Conservation (phyloP, 2,329 filamentous ascomycete species). For the Rachicladosporium sp. region DNA sequence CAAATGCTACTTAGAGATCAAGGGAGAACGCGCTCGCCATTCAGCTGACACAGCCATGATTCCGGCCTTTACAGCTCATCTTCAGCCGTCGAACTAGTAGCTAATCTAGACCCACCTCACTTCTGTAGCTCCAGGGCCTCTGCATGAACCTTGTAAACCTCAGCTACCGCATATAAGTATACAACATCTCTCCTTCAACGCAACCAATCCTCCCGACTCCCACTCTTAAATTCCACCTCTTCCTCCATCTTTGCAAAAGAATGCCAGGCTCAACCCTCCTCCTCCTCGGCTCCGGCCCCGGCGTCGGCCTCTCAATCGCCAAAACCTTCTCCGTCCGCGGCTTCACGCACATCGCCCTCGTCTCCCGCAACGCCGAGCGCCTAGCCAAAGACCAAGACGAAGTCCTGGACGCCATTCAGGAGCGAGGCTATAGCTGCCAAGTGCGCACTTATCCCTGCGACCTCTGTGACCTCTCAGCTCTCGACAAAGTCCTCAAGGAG, state of each 20-base stretch:
- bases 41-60: too few species aligned
- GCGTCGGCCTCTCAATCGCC: conserved; percentile 34
- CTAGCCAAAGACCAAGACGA: conserved; percentile 24
- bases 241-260: background rate
- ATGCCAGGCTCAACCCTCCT: conserved; percentile 20
- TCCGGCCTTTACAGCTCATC: too few species aligned
- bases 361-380: conserved; percentile 32
- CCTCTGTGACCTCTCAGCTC: conserved; percentile 27
- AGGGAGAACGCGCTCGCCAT: too few species aligned
- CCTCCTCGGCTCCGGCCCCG: conserved; percentile 37
- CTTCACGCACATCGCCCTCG: conserved; percentile 37
- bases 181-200: too few species aligned
- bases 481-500: conserved; percentile 29
- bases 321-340: conserved; percentile 31
- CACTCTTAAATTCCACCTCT: too few species aligned
- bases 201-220: too few species aligned
- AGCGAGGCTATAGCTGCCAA: conserved; percentile 21
- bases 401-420: conserved; percentile 21
- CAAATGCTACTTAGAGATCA: too few species aligned
- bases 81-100: too few species aligned
- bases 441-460: conserved; percentile 36
- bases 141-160: too few species aligned
- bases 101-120: too few species aligned
- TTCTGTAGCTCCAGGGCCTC: too few species aligned
- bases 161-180: too few species aligned